A percentile compares a stretch with the other conserved stretches of the same genome.
These are phyloP conservation scores for Suillus ampliporus DNA, from an alignment of 768 basidiomycete genomes.

Conservation along the genomic window DNA sequence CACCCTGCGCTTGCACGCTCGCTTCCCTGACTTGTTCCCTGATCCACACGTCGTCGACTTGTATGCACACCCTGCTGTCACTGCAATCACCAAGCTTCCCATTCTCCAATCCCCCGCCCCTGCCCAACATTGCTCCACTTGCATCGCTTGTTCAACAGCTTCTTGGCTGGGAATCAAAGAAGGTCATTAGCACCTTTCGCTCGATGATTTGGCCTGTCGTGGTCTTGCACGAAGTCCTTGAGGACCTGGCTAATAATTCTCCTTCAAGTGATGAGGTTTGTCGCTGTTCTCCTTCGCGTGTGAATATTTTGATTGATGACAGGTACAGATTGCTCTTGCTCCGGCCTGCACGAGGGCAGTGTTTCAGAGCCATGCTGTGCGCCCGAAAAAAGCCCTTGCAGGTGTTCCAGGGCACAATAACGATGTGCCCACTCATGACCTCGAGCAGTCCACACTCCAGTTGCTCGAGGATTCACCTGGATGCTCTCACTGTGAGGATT, in stretches of 20 bases:
- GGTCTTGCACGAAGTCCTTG: slow-evolving; percentile 8
- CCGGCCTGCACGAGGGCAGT: neutral
- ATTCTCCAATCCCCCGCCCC: neutral
- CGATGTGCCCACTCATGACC: neutral
- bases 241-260: neutral
- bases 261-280: neutral
- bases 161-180: neutral
- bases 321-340: neutral
- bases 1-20: neutral
- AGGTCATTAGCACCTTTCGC: neutral
- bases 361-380: slow-evolving; percentile 1
- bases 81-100: neutral
- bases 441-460: neutral
- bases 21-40: neutral
- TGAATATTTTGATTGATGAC: too few relatives aligned
- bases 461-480: neutral
- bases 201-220: neutral
- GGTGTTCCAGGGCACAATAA: neutral
- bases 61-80: neutral
- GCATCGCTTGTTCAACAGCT: neutral
- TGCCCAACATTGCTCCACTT: neutral
- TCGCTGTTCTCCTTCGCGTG: neutral
- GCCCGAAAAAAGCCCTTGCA: neutral
- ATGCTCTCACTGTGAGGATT: neutral
- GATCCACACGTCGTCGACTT: neutral